Conservation (phyloP, 208 protist species). For the Trypanosoma lewisi region DNA sequence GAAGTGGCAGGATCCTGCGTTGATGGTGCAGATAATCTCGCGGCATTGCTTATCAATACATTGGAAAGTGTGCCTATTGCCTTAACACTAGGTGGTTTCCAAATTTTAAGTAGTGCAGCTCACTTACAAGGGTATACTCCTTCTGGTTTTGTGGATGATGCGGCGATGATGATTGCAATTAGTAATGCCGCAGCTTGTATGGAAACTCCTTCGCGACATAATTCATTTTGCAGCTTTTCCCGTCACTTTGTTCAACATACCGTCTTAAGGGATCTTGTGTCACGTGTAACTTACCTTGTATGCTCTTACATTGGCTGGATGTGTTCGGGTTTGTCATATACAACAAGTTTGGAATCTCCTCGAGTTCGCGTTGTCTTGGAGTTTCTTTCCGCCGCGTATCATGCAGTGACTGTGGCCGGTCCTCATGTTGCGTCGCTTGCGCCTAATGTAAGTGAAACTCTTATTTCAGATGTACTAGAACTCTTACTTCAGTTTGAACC, state of each 20-base stretch:
- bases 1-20: slow-evolving; percentile 31
- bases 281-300: slow-evolving; percentile 51
- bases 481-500: slow-evolving; percentile 33
- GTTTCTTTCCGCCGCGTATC: slow-evolving; percentile 64
- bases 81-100: slow-evolving; percentile 29
- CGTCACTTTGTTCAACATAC: slow-evolving; percentile 63
- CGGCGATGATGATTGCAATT: slow-evolving; percentile 25
- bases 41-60: slow-evolving; percentile 31
- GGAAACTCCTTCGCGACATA: slow-evolving; percentile 8
- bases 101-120: slow-evolving; percentile 55
- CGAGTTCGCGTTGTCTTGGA: slow-evolving; percentile 35
- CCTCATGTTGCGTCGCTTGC: slow-evolving; percentile 38
- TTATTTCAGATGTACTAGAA: slow-evolving; percentile 36
- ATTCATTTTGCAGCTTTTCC: slow-evolving; percentile 62
- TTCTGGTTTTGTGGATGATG: slow-evolving; percentile 28
- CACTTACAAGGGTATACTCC: slow-evolving; percentile 54
- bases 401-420: slow-evolving; percentile 54
- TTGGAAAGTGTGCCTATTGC: slow-evolving; percentile 24
- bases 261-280: slow-evolving; percentile 49
- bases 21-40: slow-evolving; percentile 29
- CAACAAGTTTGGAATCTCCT: slow-evolving; percentile 28
- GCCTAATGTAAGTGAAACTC: slow-evolving; percentile 16
- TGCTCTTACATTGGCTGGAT: slow-evolving; percentile 61
- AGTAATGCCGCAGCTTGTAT: slow-evolving; percentile 18
- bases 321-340: slow-evolving; percentile 23